A percentile compares a stretch with the other conserved stretches of the same genome.
Evolutionary conservation across 495 filamentous ascomycete genomes (phyloP).

Genomic region (Penicillium silybi): DNA sequence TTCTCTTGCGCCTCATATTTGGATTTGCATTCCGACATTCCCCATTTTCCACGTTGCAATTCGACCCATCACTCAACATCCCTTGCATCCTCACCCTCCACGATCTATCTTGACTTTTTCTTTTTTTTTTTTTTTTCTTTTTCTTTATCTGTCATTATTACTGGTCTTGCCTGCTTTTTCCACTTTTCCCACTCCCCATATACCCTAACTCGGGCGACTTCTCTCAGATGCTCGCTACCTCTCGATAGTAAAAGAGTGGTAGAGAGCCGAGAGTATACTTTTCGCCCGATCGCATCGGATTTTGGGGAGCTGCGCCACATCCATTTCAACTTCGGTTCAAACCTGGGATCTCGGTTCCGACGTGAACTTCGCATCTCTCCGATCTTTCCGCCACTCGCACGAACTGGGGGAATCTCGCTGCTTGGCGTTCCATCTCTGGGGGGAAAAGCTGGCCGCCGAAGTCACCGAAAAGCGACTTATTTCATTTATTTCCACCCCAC

Average conservation of each 20-base stretch:
- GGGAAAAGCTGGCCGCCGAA: not conserved
- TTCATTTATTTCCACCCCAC: not conserved
- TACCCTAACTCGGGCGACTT: not conserved
- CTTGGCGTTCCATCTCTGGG: not conserved
- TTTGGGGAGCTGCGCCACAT: not conserved
- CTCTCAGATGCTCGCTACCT: not conserved
- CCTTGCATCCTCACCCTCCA: constrained; percentile 1
- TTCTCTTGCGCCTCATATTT: not conserved
- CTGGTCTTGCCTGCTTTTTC: not conserved
- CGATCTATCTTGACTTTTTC: constrained; percentile 4
- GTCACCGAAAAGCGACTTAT: no score
- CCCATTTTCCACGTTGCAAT: not conserved
- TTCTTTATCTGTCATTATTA: not conserved
- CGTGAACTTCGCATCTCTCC: constrained; percentile 6
- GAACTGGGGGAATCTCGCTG: constrained; percentile 17
- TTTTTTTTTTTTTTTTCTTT: constrained; percentile 2
- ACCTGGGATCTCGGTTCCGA: constrained; percentile 9
- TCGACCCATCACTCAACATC: not conserved
- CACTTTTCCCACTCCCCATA: not conserved
- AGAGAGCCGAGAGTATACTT: not conserved
- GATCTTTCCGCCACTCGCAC: constrained; percentile 12
- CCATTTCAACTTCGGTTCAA: not conserved
- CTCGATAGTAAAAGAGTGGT: not conserved
- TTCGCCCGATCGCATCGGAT: constrained; percentile 6
- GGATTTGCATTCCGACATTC: constrained; percentile 1